Percentiles rank a stretch among this genome's conserved stretches.
phyloP scores from a whole-genome alignment of 768 basidiomycete genomes.

The Russula emetica region DNA sequence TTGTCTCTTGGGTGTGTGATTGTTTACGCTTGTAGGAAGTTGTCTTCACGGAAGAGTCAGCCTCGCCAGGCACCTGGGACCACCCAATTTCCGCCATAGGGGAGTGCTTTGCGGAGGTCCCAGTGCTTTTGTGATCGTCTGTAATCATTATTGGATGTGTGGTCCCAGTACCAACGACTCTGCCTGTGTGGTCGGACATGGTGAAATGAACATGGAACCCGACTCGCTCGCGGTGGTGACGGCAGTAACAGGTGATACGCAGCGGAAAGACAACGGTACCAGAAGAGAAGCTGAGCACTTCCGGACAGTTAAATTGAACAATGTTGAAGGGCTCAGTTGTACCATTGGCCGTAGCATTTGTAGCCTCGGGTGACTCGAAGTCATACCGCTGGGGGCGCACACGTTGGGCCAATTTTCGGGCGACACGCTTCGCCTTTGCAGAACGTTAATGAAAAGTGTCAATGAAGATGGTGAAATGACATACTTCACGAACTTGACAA shows the following conservation, averaged over 20 bases:
- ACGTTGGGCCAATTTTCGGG: conserved; percentile 81
- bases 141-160: conserved; percentile 97
- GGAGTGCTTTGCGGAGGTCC: conserved; percentile 31
- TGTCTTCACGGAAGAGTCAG: conserved; percentile 6
- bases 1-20: conserved; percentile 34
- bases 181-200: conserved; percentile 74
- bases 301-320: conserved; percentile 93
- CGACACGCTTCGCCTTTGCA: conserved; percentile 76
- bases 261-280: conserved; percentile 89
- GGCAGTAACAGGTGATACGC: conserved; percentile 96
- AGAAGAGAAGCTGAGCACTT: conserved; percentile 80
- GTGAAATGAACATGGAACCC: conserved; percentile 91
- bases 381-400: conserved; percentile 74
- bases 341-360: conserved; percentile 42
- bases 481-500: conserved; percentile 81
- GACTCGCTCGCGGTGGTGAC: conserved; percentile 95
- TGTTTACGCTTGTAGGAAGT: conserved; percentile 46
- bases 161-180: conserved; percentile 73
- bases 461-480: conserved; percentile 28
- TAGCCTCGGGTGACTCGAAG: conserved; percentile 56
- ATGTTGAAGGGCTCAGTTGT: conserved; percentile 76
- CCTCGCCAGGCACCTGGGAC: conserved; percentile 35
- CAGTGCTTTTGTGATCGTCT: conserved; percentile 92
- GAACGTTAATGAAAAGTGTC: conserved; percentile 18
- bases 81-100: conserved; percentile 42